These are phyloP conservation scores for Crithidia thermophila DNA, from an alignment of 208 protist genomes.

Conservation along the genomic window DNA sequence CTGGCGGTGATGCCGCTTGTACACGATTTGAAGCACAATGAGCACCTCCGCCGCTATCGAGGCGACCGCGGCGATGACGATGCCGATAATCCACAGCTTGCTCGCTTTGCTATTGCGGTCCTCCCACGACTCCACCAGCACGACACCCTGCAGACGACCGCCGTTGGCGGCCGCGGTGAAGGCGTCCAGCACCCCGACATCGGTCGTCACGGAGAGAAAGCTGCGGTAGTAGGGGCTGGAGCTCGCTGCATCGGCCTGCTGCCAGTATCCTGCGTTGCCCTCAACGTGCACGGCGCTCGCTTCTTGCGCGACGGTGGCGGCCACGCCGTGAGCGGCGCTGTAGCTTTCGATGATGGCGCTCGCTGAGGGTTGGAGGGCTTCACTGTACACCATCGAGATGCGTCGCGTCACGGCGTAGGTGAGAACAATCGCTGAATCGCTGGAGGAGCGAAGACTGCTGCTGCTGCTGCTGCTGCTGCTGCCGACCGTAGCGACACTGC, in stretches of 20 bases:
- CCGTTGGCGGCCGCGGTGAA: constrained; percentile 10
- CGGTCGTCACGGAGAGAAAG: constrained; percentile 17
- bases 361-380: background rate
- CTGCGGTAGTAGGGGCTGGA: constrained; percentile 11
- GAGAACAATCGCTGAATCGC: background rate
- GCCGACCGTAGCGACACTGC: background rate
- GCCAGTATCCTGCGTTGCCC: constrained; percentile 1
- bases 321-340: background rate
- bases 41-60: background rate
- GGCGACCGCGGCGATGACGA: constrained; percentile 13
- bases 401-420: background rate
- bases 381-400: constrained; percentile 6
- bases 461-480: constrained; percentile 4
- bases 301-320: background rate
- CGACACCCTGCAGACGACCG: constrained; percentile 2
- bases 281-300: background rate
- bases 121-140: constrained; percentile 7
- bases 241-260: background rate
- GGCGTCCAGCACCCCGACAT: background rate
- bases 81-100: constrained; percentile 17
- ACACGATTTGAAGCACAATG: constrained; percentile 13
- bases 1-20: constrained; percentile 9
- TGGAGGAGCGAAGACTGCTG: background rate
- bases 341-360: background rate
- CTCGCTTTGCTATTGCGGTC: background rate